phyloP scores from a whole-genome alignment of 495 filamentous ascomycete genomes.

The Saxophila tyrrhenica region DNA sequence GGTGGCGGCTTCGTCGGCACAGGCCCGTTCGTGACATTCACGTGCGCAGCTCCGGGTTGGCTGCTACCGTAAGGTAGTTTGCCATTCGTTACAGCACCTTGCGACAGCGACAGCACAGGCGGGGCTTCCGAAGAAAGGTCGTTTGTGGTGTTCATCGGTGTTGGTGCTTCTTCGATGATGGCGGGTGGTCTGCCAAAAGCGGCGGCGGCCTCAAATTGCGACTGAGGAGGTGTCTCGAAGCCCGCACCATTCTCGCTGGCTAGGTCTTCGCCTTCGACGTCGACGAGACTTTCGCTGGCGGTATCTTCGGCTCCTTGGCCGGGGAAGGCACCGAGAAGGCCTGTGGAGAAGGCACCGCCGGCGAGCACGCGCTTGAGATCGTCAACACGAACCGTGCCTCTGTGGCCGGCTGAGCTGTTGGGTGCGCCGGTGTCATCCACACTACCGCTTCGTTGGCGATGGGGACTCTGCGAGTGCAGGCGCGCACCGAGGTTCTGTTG shows the following conservation, averaged over 20 bases:
- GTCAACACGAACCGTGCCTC: conserved; percentile 48
- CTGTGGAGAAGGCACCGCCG: conserved; percentile 25
- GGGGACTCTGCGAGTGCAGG: conserved; percentile 7
- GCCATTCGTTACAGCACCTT: not conserved
- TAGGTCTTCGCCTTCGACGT: conserved; percentile 17
- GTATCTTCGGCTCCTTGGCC: conserved; percentile 17
- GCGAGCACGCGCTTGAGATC: conserved; percentile 69
- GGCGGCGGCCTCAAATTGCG: not conserved
- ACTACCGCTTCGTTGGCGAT: conserved; percentile 9
- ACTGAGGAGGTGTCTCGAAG: not conserved
- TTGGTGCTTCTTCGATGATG: not conserved
- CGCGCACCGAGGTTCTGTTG: conserved; percentile 1
- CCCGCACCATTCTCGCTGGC: conserved; percentile 7
- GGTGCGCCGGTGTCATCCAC: not conserved
- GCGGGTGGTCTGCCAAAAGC: not conserved
- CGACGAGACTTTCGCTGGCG: conserved; percentile 26
- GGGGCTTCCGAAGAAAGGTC: not conserved
- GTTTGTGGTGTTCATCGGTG: not conserved
- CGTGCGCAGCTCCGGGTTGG: not conserved
- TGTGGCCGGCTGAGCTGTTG: conserved; percentile 38
- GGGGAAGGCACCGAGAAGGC: conserved; percentile 1
- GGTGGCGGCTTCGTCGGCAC: not conserved
- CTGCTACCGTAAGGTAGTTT: not conserved
- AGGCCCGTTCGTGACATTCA: not conserved
- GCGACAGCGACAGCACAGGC: not conserved